Base-by-base conservation (phyloP, 202 grass and related monocot species). In the Bolboschoenoplectus hybrid region DNA sequence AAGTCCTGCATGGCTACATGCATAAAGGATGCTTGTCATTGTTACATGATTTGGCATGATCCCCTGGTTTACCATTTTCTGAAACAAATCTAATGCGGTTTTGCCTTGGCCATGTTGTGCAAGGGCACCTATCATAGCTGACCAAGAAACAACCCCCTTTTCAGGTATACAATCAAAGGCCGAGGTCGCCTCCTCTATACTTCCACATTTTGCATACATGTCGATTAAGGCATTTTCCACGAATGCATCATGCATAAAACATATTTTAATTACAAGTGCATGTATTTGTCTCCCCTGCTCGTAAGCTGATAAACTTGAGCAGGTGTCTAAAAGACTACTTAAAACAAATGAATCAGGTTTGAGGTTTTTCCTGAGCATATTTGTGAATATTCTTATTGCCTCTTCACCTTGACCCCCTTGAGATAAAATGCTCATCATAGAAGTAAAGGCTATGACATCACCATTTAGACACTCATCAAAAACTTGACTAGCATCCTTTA, bases 241-340 rank as follows among this genome's bases (percentile, higher is more conserved):
- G 87, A 91, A 98, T 57, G 80, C 87, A 89, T 98, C 96, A 40
- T 83, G 87, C 57, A 92, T 93, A 55, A 91, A 94, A 40, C 75
- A 79, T 87, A 85, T 88, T 74, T 98, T 98, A 69, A 95, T 85
- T 49, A 94, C 66, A 88, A 95, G 88, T 75, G 84, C 89, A 85
- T 98, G 95, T 51, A 94, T 90, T 89, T 95, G 93, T 82, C 94
- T 95, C 58, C 93, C 95, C 82, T 98, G 96, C 52, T 98, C 93
- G 74, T 92, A 98, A 55, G 91, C 91, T 81, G 96, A 98, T 67
- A 98, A 83, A 82, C 87, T 94, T 87, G 91, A 90, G 71, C 89
- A 98, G 50, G 91, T 89, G 87, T 98, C 95, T 51, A 95, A 45
- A 71, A 98, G 93, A 84, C 91, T 94, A 89, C 91, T 94, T 41